Base-by-base conservation (phyloP, 192 early-diverging fungal genomes). In the Allomyces javanicus region DNA sequence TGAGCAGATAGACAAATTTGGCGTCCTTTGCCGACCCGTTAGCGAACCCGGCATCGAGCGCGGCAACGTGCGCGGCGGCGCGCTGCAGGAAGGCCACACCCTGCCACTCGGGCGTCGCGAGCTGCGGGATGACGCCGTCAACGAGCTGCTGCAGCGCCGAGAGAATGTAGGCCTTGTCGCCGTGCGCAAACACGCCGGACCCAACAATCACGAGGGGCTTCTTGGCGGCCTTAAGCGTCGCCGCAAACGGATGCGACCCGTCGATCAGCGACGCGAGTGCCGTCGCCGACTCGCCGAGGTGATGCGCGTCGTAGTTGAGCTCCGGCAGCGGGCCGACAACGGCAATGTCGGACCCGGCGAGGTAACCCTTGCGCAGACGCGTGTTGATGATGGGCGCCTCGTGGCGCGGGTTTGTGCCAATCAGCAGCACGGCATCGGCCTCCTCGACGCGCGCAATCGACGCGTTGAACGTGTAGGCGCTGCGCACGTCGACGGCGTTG, bases 381-480 rank as follows among this genome's bases (percentile, higher is more conserved):
- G 94, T 90, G 79, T 98, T 96, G 66, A 98, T 76, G 73, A 96
- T 89, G 25, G 96, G 78, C 3, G 90, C 96, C 78, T 98, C 96
- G 69, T 91, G 93, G 25, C 92, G 88, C 40, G 96, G 96, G 79
- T 98, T 96, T 26, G 94, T 89, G 26, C 93, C 96, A 24, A 98
- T 74, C 50, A 98, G 75, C 33, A 98, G 80, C 10, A 98, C 77
- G 7, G 81, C 87, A 74, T 98, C 96, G 23, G 96, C 96, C 27
- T 89, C 86, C 77, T 98, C 96, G 62, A 93, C 82, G 62, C 90
- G 92, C 22, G 83, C 81, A 66, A 98, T 83, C 43, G 87, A 82
- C 50, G 84, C 72, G 78, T 93, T 94, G 66, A 93, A 74, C 9
- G 88, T 69, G 74, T 96, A 96, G 79, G 91, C 90, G 67, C 90